phyloP scores from a whole-genome alignment of 495 filamentous ascomycete species.

The Penicillium alfredii region DNA sequence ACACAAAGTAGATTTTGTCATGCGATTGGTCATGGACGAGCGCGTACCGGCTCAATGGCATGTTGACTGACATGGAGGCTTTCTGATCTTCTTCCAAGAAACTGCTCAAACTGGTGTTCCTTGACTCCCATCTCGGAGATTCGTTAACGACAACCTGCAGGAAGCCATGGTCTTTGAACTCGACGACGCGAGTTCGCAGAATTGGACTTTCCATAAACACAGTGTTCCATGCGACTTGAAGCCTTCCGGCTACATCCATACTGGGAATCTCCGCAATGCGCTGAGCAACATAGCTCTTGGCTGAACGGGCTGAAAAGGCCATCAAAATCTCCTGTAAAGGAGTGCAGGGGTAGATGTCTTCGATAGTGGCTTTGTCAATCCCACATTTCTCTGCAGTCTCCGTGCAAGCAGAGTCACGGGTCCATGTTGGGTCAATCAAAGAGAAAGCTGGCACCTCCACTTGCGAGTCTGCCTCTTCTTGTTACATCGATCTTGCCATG shows the following conservation, averaged over 20 bases:
- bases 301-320: constrained; percentile 51
- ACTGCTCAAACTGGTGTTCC: too few relatives aligned
- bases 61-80: constrained; percentile 51
- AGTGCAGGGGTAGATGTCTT: constrained; percentile 56
- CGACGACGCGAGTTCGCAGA: constrained; percentile 55
- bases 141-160: constrained; percentile 53
- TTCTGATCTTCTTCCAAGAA: constrained; percentile 45
- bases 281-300: constrained; percentile 54
- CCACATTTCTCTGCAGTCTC: constrained; percentile 30
- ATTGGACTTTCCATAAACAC: constrained; percentile 45
- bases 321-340: constrained; percentile 61
- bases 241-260: constrained; percentile 35
- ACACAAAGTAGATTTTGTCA: constrained; percentile 44
- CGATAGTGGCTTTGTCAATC: constrained; percentile 23
- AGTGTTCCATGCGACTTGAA: constrained; percentile 45
- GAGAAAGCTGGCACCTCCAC: constrained; percentile 28
- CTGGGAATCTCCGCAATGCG: constrained; percentile 39
- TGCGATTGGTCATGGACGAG: too few relatives aligned
- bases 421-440: constrained; percentile 29
- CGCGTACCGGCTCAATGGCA: too few relatives aligned
- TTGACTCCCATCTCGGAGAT: too few relatives aligned
- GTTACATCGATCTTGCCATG: constrained; percentile 26
- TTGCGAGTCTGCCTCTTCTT: constrained; percentile 6
- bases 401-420: constrained; percentile 20
- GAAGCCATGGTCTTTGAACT: constrained; percentile 46